phyloP scores from a whole-genome alignment of 1,284 basidiomycete genomes.

The Puccinia hordei region DNA sequence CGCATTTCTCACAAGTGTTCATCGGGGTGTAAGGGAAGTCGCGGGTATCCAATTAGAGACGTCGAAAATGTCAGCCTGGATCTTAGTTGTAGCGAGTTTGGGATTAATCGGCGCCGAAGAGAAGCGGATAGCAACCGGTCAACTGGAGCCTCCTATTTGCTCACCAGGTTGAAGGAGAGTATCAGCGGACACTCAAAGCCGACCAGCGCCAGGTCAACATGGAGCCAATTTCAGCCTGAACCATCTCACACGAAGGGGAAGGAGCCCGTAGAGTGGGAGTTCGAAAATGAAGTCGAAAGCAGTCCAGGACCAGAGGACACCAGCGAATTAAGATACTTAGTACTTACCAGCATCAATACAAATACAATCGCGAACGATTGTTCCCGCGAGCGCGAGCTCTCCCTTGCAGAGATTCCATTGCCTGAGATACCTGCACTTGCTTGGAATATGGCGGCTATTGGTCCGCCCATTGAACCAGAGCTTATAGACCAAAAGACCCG shows the following conservation, averaged over 20 bases:
- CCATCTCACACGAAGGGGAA: constrained; percentile 1
- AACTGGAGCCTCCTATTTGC: constrained; percentile 16
- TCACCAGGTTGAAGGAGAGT: constrained; percentile 36
- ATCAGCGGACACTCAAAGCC: constrained; percentile 23
- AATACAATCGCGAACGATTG: constrained; percentile 2
- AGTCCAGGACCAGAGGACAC: constrained; percentile 9
- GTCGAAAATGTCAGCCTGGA: neutral
- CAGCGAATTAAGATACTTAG: constrained; percentile 3
- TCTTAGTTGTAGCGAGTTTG: neutral
- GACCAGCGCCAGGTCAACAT: neutral
- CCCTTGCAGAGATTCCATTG: constrained; percentile 33
- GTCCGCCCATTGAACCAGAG: neutral
- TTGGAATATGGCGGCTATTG: constrained; percentile 18
- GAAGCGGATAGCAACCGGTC: neutral
- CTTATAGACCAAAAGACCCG: neutral
- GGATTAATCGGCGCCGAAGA: neutral
- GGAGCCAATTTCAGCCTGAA: neutral
- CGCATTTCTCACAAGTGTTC: neutral
- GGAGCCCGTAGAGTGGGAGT: constrained; percentile 16
- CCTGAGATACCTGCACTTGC: constrained; percentile 32
- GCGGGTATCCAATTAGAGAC: neutral
- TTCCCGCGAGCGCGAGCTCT: constrained; percentile 8
- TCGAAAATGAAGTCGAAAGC: constrained; percentile 24
- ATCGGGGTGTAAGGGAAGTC: neutral
- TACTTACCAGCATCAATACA: neutral